Percentiles rank a stretch among this genome's conserved stretches.
Evolutionary conservation across 2,329 filamentous ascomycete genomes (phyloP).

Genomic region (Trichoderma harzianum): DNA sequence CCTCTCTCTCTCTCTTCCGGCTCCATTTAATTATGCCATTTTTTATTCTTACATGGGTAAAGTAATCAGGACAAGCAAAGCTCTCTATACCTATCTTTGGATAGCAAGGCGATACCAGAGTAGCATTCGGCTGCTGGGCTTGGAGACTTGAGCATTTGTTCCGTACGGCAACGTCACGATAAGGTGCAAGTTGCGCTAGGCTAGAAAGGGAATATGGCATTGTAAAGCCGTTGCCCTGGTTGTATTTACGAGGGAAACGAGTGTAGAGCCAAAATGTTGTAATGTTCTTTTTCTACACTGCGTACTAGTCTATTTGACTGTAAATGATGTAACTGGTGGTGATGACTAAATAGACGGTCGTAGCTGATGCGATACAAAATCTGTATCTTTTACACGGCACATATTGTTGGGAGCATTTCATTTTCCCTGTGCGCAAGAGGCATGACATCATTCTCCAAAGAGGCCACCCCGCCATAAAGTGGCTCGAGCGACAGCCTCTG

Average conservation of each 20-base stretch:
- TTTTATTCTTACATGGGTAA: background rate
- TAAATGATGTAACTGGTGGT: background rate
- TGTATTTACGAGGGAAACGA: background rate
- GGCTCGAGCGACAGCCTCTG: background rate
- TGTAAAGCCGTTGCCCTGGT: background rate
- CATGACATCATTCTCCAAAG: background rate
- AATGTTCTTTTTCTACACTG: background rate
- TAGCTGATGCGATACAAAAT: background rate
- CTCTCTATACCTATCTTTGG: background rate
- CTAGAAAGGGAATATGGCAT: background rate
- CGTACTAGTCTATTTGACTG: background rate
- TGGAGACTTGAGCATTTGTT: background rate
- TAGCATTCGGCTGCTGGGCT: background rate
- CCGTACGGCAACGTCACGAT: background rate
- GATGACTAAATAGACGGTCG: background rate
- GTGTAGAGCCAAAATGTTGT: background rate
- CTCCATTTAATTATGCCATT: background rate
- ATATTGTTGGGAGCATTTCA: background rate
- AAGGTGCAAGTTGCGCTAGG: background rate
- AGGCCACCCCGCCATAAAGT: background rate
- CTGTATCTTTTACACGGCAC: background rate
- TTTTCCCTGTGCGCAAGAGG: background rate
- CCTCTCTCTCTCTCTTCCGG: background rate
- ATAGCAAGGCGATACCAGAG: background rate
- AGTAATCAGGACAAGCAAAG: background rate